These are phyloP conservation scores for Linum lewisii DNA, from an alignment of 345 rosid genomes.

Conservation along the genomic window DNA sequence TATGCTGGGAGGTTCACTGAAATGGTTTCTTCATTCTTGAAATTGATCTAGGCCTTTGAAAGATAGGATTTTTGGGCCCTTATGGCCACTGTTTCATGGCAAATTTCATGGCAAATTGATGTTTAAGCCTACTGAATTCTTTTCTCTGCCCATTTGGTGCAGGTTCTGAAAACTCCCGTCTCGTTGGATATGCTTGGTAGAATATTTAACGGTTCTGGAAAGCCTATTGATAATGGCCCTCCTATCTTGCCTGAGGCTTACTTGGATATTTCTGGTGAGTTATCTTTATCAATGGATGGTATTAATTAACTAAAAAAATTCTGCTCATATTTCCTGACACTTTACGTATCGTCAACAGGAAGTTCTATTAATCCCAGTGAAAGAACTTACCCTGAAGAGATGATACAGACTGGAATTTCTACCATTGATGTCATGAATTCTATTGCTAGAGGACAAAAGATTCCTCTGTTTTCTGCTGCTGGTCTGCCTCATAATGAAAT, in stretches of 20 bases:
- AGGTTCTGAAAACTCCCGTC: conserved; percentile 90
- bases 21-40: background rate
- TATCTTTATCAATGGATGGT: background rate
- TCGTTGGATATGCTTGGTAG: conserved; percentile 96
- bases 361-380: conserved; percentile 98
- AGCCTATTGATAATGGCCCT: conserved; percentile 94
- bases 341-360: conserved; percentile 30
- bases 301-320: background rate
- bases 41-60: too few species aligned
- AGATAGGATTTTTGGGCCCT: too few species aligned
- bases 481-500: conserved; percentile 99
- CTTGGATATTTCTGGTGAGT: conserved; percentile 83
- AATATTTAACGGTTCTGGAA: conserved; percentile 93
- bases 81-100: too few species aligned
- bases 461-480: conserved; percentile 97
- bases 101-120: too few species aligned
- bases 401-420: conserved; percentile 97
- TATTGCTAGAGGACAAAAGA: conserved; percentile 96
- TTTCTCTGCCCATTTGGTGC: conserved; percentile 11
- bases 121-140: background rate
- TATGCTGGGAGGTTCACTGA: background rate
- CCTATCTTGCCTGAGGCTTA: conserved; percentile 90
- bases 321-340: conserved; percentile 1
- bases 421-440: conserved; percentile 98
- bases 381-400: conserved; percentile 96